Evolutionary conservation across 345 rosid species (phyloP).

Genomic region (Draba incana): DNA sequence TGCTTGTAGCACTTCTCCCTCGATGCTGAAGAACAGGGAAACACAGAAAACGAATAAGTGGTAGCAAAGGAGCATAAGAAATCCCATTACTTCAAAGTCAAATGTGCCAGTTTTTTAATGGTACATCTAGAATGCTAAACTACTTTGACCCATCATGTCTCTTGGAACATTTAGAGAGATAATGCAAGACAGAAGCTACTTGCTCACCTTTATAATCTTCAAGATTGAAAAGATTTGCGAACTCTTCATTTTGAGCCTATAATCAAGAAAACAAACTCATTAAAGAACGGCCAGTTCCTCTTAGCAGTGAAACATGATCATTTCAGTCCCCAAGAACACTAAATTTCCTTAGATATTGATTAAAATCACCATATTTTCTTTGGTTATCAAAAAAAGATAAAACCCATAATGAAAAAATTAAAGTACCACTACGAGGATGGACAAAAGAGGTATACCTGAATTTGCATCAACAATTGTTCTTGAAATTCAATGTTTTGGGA

Average conservation of each 20-base stretch:
- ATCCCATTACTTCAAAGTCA: neutral
- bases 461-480: slow-evolving; percentile 83
- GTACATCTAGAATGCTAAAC: slow-evolving; percentile 24
- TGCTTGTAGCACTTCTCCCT: slow-evolving; percentile 93
- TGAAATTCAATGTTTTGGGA: slow-evolving; percentile 91
- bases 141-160: slow-evolving; percentile 7
- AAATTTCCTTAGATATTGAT: slow-evolving; percentile 7
- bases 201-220: slow-evolving; percentile 92
- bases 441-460: slow-evolving; percentile 64
- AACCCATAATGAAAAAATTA: slow-evolving; percentile 13
- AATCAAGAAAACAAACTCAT: slow-evolving; percentile 27
- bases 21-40: slow-evolving; percentile 58
- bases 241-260: slow-evolving; percentile 93
- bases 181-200: slow-evolving; percentile 34
- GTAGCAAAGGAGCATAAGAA: slow-evolving; percentile 12
- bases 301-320: slow-evolving; percentile 25
- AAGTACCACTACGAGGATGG: slow-evolving; percentile 8
- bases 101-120: slow-evolving; percentile 19
- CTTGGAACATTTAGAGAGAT: slow-evolving; percentile 2
- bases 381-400: slow-evolving; percentile 13
- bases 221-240: slow-evolving; percentile 76
- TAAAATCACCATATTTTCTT: slow-evolving; percentile 11
- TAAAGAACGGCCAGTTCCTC: slow-evolving; percentile 24
- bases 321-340: slow-evolving; percentile 16
- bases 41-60: slow-evolving; percentile 18